Evolutionary conservation across 352 stramenopile species (phyloP).

Genomic region (Phytophthora idaei): DNA sequence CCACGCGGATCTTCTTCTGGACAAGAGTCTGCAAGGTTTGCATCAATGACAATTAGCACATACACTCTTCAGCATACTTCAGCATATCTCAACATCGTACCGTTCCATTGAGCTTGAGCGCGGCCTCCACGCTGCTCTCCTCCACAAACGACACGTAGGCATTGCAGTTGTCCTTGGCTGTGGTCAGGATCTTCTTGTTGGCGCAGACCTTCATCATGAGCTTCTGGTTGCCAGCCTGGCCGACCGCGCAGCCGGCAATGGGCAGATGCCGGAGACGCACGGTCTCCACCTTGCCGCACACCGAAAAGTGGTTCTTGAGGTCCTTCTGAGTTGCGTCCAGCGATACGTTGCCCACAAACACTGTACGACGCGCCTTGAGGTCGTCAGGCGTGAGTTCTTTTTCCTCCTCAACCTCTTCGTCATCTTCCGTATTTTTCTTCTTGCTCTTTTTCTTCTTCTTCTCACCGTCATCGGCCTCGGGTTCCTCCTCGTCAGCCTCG

Average conservation of each 20-base stretch:
- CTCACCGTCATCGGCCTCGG: conserved; percentile 12
- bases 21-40: conserved; percentile 70
- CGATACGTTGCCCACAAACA: conserved; percentile 94
- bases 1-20: conserved; percentile 69
- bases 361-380: conserved; percentile 77
- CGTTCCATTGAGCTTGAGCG: conserved; percentile 75
- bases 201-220: conserved; percentile 92
- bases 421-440: conserved; percentile 18
- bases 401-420: conserved; percentile 12
- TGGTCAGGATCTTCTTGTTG: conserved; percentile 86
- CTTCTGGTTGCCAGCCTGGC: conserved; percentile 90
- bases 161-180: conserved; percentile 89
- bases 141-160: conserved; percentile 90
- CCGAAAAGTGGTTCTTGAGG: conserved; percentile 81
- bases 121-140: conserved; percentile 60
- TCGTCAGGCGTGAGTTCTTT: conserved; percentile 40
- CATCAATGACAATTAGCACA: conserved; percentile 16
- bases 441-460: conserved; percentile 33
- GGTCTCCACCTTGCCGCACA: conserved; percentile 86
- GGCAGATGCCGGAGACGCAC: conserved; percentile 88
- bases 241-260: conserved; percentile 83
- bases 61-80: background rate
- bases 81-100: conserved; percentile 25
- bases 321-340: conserved; percentile 82
- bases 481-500: conserved; percentile 5